Percentiles rank a stretch among this genome's conserved stretches.
These are phyloP conservation scores for Coleophoma crateriformis DNA, from an alignment of 2,329 filamentous ascomycete genomes.

Conservation along the genomic window DNA sequence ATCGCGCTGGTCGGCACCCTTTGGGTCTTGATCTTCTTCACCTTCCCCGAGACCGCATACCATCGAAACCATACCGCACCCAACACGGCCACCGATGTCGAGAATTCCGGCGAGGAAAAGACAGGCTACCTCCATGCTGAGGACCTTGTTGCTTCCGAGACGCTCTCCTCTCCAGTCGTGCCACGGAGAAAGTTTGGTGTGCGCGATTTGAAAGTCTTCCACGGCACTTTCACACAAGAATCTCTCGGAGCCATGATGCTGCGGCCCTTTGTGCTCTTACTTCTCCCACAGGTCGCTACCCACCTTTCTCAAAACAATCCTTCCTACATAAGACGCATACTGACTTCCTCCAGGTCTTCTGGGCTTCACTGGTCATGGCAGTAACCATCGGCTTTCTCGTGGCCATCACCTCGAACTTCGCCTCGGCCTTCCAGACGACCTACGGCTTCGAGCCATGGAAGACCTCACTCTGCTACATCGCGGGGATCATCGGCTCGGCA, in stretches of 20 bases:
- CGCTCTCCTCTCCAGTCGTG: too few relatives aligned
- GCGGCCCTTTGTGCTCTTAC: too few relatives aligned
- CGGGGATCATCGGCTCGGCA: slow-evolving; percentile 9
- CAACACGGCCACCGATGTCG: background rate
- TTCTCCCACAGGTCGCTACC: background rate
- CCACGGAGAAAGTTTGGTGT: too few relatives aligned
- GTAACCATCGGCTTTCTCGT: slow-evolving; percentile 34
- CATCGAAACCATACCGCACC: slow-evolving; percentile 20
- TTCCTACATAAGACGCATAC: slow-evolving; percentile 33
- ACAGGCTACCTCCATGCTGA: background rate
- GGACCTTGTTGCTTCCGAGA: too few relatives aligned
- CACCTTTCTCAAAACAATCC: slow-evolving; percentile 33
- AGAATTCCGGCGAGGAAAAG: slow-evolving; percentile 17
- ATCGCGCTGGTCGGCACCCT: slow-evolving; percentile 42
- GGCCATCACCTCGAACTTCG: slow-evolving; percentile 47
- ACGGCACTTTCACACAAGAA: too few relatives aligned
- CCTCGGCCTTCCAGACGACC: slow-evolving; percentile 33
- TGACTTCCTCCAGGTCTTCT: slow-evolving; percentile 15
- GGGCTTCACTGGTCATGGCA: slow-evolving; percentile 27
- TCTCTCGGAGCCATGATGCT: too few relatives aligned
- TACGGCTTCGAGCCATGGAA: slow-evolving; percentile 37
- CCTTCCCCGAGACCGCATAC: slow-evolving; percentile 50
- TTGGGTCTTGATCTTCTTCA: slow-evolving; percentile 42
- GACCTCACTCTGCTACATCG: slow-evolving; percentile 12
- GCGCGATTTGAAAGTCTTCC: too few relatives aligned